phyloP scores from a whole-genome alignment of 495 filamentous ascomycete genomes.

The Penicilliopsis zonata region DNA sequence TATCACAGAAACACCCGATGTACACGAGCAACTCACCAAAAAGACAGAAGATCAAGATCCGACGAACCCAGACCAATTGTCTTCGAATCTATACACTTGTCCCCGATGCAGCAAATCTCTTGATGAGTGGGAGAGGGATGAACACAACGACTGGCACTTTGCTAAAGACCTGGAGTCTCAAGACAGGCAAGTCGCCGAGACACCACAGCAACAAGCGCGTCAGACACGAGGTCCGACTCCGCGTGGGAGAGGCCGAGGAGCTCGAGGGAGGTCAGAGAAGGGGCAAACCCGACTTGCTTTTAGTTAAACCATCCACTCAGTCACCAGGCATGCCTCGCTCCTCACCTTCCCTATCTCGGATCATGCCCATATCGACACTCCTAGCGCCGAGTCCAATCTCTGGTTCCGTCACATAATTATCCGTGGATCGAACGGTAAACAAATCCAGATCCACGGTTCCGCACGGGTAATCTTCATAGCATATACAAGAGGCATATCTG shows the following conservation, averaged over 20 bases:
- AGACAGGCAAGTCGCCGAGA: constrained; percentile 25
- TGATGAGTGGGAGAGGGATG: constrained; percentile 44
- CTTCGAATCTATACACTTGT: constrained; percentile 40
- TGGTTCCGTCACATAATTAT: no score
- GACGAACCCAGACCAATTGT: neutral
- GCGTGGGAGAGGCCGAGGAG: constrained; percentile 19
- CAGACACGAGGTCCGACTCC: constrained; percentile 11
- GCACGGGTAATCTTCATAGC: no score
- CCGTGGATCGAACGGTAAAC: no score
- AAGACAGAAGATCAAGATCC: neutral
- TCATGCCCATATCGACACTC: no score
- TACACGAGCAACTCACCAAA: constrained; percentile 1
- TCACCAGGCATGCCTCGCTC: neutral
- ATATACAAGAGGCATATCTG: no score
- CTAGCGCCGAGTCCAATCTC: no score
- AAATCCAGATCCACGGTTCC: no score
- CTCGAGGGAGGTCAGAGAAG: constrained; percentile 48
- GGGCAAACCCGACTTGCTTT: constrained; percentile 68
- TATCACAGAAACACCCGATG: constrained; percentile 1
- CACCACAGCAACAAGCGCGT: constrained; percentile 10
- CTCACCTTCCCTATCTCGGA: no score
- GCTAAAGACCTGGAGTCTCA: constrained; percentile 72
- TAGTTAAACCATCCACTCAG: constrained; percentile 23
- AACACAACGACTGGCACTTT: constrained; percentile 94
- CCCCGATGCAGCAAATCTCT: constrained; percentile 50